Evolutionary conservation across 257 asterid species (phyloP), one percentile per base, ranked within the genome.

Genomic region (Solanum chiquidenum): DNA sequence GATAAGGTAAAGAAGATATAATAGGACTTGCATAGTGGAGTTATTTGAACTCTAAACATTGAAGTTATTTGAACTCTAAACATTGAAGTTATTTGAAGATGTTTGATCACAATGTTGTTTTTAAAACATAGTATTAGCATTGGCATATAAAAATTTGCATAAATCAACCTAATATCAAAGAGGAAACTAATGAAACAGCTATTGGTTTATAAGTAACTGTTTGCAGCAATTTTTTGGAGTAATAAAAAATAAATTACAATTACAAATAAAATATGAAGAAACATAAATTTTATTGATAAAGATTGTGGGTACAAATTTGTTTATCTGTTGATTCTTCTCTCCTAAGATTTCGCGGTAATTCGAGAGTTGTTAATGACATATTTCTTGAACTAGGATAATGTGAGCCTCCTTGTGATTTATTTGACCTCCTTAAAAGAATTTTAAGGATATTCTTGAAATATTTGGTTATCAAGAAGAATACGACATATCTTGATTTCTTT

Each of bases 301-400:
- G 9, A 6, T 16, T 52, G 9, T 18, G 9, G 9, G 23, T 55
- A 18, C 64, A 55, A 55, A 1, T 55, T 55, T 55, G n/a, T 55
- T 7, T 55, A 18, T 55, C n/a, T 0, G 4, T 16, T 52, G 23
- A 6, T 52, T 16, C 23, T 52, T 52, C 62, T 52, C 62, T 52
- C 62, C 7, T 52, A 52, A 55, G 0, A 18, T 18, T 18, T 58
- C 5, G 0, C 5, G 0, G 2, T 58, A 0, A 58, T 58, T 58
- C 12, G 1, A 20, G 25, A 0, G 12, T 0, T 12, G 12, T 58
- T 20, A 58, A 0, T 3, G 66, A 2, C 25, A 55, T 55, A 55
- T 58, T 20, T 58, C 12, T 58, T 7, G 12, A 0, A 58, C 66
- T 58, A 58, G 66, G 66, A 58, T 58, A 58, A 1, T 1, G 1